phyloP scores from a whole-genome alignment of 2,329 filamentous ascomycete species.

The Aspergillus viridinutans region DNA sequence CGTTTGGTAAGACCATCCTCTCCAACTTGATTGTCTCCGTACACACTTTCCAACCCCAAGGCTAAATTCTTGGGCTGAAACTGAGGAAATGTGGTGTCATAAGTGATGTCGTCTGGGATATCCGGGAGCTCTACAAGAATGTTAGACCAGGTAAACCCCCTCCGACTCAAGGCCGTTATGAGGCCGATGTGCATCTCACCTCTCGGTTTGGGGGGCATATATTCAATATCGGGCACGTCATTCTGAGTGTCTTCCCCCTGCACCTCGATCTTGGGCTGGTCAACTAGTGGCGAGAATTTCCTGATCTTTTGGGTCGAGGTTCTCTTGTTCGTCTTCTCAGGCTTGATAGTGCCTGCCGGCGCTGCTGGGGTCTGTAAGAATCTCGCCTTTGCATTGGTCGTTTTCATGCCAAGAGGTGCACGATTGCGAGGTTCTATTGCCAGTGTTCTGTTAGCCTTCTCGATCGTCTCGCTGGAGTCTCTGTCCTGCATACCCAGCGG shows the following conservation, averaged over 20 bases:
- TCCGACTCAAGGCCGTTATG: constrained; percentile 6
- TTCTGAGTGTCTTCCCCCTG: constrained; percentile 49
- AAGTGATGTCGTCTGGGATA: constrained; percentile 41
- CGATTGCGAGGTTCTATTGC: constrained; percentile 60
- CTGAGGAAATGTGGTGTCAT: constrained; percentile 49
- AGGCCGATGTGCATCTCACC: constrained; percentile 28
- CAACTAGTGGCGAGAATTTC: constrained; percentile 50
- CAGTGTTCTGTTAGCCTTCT: constrained; percentile 3
- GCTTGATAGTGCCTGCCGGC: constrained; percentile 55
- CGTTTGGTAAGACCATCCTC: constrained; percentile 60
- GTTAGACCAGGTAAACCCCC: constrained; percentile 3
- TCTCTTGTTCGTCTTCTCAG: constrained; percentile 60
- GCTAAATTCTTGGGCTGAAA: constrained; percentile 53
- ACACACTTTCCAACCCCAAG: constrained; percentile 49
- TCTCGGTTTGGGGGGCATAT: constrained; percentile 71
- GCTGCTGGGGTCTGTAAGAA: constrained; percentile 63
- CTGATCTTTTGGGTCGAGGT: constrained; percentile 59
- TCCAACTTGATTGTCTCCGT: constrained; percentile 45
- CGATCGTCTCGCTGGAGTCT: not conserved
- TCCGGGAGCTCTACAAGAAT: constrained; percentile 43
- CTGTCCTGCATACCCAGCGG: constrained; percentile 62
- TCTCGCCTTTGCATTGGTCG: constrained; percentile 84
- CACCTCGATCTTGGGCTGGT: constrained; percentile 41
- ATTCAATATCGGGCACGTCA: constrained; percentile 75
- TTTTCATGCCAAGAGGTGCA: constrained; percentile 87